Conservation (phyloP, 2,329 filamentous ascomycete genomes). For the Trichoderma gracile region DNA sequence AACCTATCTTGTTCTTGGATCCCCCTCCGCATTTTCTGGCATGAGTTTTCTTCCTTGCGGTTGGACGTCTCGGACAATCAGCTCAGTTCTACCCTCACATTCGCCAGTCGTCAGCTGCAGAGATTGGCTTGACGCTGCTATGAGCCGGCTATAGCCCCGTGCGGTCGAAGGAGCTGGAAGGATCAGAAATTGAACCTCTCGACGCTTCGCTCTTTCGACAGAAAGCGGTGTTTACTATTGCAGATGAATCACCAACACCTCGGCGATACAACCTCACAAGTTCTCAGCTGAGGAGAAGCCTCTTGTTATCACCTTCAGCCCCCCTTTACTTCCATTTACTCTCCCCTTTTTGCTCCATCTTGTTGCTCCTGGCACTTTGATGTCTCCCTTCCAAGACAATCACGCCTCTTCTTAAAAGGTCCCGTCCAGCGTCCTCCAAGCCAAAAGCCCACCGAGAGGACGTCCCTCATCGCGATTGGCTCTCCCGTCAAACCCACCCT, state of each 20-base stretch:
- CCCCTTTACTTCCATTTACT: background rate
- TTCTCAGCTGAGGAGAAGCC: slow-evolving; percentile 19
- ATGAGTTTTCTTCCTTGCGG: background rate
- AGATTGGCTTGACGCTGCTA: background rate
- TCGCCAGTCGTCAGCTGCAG: background rate
- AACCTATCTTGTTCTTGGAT: slow-evolving; percentile 6
- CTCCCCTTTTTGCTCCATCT: background rate
- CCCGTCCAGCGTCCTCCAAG: background rate
- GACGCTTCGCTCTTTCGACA: background rate
- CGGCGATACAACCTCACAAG: background rate
- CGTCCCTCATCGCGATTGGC: background rate
- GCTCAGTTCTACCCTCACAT: background rate
- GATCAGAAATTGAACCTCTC: background rate
- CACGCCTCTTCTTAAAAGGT: background rate
- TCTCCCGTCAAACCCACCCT: background rate
- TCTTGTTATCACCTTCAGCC: background rate
- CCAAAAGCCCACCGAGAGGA: background rate
- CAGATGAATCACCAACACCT: slow-evolving; percentile 4
- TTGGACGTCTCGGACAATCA: slow-evolving; percentile 10
- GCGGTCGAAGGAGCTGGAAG: background rate
- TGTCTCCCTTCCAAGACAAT: background rate
- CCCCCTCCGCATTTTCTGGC: background rate
- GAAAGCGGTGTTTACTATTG: background rate
- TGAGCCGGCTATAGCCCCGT: background rate
- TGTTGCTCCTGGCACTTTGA: background rate